A percentile compares a stretch with the other conserved stretches of the same genome.
Evolutionary conservation across 2,329 filamentous ascomycete genomes (phyloP).

Genomic region (Bipolaris oryzae): DNA sequence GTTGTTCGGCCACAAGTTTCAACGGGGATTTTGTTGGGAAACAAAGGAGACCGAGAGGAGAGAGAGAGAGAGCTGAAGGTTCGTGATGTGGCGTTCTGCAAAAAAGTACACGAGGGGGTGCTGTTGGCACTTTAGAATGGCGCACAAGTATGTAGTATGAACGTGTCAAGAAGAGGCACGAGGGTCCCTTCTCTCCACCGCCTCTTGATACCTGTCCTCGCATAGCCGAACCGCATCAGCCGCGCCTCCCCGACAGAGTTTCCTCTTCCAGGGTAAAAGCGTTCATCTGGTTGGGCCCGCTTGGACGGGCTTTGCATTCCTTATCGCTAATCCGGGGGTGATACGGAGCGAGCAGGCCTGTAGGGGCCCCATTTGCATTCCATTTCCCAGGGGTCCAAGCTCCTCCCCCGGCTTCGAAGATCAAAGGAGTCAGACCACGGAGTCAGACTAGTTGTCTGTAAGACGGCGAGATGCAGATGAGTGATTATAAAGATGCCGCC

Average conservation of each 20-base stretch:
- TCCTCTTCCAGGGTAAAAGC: neutral
- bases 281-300: slow-evolving; percentile 2
- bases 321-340: slow-evolving; percentile 10
- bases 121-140: neutral
- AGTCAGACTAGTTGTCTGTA: neutral
- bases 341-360: neutral
- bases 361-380: neutral
- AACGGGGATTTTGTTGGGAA: neutral
- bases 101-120: neutral
- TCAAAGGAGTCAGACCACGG: neutral
- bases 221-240: slow-evolving; percentile 1
- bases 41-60: neutral
- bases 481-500: neutral
- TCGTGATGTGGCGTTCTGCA: neutral
- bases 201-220: neutral
- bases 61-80: neutral
- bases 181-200: neutral
- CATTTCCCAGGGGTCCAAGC: neutral
- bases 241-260: slow-evolving; percentile 1
- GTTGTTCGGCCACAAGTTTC: neutral
- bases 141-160: neutral
- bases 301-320: neutral
- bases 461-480: neutral
- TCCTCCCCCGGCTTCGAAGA: neutral
- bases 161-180: neutral